These are phyloP conservation scores for Achaetomium macrosporum DNA, from an alignment of 2,329 filamentous ascomycete species.

Conservation along the genomic window DNA sequence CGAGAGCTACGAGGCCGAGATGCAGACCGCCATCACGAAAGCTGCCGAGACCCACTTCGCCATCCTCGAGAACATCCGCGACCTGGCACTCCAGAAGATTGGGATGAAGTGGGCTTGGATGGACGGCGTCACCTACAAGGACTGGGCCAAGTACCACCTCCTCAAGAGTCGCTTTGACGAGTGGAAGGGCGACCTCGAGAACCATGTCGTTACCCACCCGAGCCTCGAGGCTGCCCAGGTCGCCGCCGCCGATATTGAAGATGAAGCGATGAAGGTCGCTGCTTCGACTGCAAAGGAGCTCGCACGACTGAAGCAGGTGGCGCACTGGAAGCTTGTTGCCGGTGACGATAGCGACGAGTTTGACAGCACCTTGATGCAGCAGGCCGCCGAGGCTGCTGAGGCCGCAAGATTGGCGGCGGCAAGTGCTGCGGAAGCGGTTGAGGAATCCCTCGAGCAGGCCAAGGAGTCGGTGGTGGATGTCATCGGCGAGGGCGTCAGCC, in stretches of 20 bases:
- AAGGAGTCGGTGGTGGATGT: conserved; percentile 21
- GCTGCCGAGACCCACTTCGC: conserved; percentile 76
- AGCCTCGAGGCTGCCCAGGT: conserved; percentile 63
- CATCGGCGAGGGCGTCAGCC: conserved; percentile 14
- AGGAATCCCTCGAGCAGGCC: conserved; percentile 23
- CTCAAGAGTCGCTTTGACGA: conserved; percentile 76
- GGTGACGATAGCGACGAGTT: conserved; percentile 75
- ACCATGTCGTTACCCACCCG: conserved; percentile 67
- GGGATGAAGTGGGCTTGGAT: conserved; percentile 95
- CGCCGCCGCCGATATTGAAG: conserved; percentile 55
- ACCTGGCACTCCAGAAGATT: conserved; percentile 82
- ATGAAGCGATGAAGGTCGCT: conserved; percentile 73
- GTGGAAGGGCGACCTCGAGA: conserved; percentile 78
- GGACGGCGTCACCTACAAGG: conserved; percentile 91
- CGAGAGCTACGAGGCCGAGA: conserved; percentile 62
- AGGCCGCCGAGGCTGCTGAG: conserved; percentile 31
- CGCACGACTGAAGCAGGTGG: conserved; percentile 72
- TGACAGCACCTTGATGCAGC: conserved; percentile 58
- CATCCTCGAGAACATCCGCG: conserved; percentile 75
- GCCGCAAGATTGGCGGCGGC: conserved; percentile 22
- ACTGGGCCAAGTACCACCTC: conserved; percentile 92
- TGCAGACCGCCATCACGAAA: conserved; percentile 60
- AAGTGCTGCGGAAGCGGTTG: conserved; percentile 33
- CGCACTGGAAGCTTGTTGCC: conserved; percentile 74
- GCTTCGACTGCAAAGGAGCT: conserved; percentile 76